Percentiles rank a stretch among this genome's conserved stretches.
Evolutionary conservation across 2,329 filamentous ascomycete genomes (phyloP).

Genomic region (Diaporthe destruens): DNA sequence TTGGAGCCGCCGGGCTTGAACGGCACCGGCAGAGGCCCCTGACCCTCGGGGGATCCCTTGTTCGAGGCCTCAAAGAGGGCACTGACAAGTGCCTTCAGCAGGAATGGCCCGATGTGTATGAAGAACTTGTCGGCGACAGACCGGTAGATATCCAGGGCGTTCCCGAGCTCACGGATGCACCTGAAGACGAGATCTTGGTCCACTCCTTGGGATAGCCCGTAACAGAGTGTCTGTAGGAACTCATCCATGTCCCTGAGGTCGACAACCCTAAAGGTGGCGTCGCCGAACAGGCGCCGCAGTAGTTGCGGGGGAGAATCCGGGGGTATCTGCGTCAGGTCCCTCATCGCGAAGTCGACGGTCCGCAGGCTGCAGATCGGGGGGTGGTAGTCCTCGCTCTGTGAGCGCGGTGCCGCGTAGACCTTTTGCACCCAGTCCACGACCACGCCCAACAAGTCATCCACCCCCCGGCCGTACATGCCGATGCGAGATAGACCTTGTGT

Average conservation of each 20-base stretch:
- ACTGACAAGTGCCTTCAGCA: neutral
- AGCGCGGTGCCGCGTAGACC: no score
- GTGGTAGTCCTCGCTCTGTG: no score
- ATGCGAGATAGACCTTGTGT: no score
- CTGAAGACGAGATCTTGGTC: neutral
- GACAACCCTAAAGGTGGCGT: no score
- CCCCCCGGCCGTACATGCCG: no score
- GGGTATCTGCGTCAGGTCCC: no score
- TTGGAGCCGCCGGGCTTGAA: neutral
- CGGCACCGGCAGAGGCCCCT: neutral
- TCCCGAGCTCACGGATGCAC: neutral
- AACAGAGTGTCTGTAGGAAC: neutral
- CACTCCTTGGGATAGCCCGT: neutral
- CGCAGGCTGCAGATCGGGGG: no score
- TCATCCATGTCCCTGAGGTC: neutral
- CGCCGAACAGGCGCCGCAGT: no score
- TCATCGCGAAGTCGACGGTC: no score
- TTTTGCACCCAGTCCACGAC: no score
- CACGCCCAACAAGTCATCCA: no score
- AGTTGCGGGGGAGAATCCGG: no score
- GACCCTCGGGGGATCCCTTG: neutral
- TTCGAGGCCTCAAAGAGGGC: neutral
- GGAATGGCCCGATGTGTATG: neutral
- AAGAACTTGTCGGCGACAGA: neutral
- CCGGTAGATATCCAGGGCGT: neutral